Percentiles rank a stretch among this genome's conserved stretches.
Conservation (phyloP, 1,284 basidiomycete species). For the Xerocomus nothofagi region DNA sequence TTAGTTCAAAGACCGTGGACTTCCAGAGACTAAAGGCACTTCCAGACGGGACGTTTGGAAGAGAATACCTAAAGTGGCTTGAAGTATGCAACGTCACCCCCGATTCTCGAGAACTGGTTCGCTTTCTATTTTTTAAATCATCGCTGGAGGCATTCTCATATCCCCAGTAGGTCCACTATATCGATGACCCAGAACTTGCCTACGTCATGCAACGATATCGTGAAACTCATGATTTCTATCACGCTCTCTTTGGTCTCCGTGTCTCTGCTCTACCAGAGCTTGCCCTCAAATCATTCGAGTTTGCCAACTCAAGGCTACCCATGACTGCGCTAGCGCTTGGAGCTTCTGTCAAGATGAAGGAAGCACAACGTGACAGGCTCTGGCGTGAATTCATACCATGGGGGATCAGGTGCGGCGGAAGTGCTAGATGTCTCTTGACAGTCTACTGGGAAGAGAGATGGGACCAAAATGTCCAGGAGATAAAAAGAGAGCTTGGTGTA, state of each 20-base stretch:
- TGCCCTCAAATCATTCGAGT: slow-evolving; percentile 96
- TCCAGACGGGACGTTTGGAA: slow-evolving; percentile 82
- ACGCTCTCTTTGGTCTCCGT: slow-evolving; percentile 84
- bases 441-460: slow-evolving; percentile 97
- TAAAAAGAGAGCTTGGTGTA: slow-evolving; percentile 83
- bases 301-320: slow-evolving; percentile 89
- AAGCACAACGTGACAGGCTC: slow-evolving; percentile 55
- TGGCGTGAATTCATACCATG: slow-evolving; percentile 85
- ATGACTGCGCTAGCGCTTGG: slow-evolving; percentile 74
- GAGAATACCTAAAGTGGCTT: slow-evolving; percentile 90
- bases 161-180: slow-evolving; percentile 78
- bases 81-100: slow-evolving; percentile 90
- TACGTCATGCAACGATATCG: slow-evolving; percentile 99
- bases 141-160: slow-evolving; percentile 4
- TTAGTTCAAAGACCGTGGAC: slow-evolving; percentile 79
- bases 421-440: slow-evolving; percentile 75
- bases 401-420: slow-evolving; percentile 83
- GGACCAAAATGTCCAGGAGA: slow-evolving; percentile 78
- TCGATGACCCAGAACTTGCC: slow-evolving; percentile 89
- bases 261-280: slow-evolving; percentile 92
- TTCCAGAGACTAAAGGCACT: slow-evolving; percentile 66
- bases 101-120: slow-evolving; percentile 88
- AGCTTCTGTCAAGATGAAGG: slow-evolving; percentile 48
- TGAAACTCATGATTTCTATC: slow-evolving; percentile 97
- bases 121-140: slow-evolving; percentile 30